Evolutionary conservation across 257 asterid genomes (phyloP).

Genomic region (Plectranthus barbatus): DNA sequence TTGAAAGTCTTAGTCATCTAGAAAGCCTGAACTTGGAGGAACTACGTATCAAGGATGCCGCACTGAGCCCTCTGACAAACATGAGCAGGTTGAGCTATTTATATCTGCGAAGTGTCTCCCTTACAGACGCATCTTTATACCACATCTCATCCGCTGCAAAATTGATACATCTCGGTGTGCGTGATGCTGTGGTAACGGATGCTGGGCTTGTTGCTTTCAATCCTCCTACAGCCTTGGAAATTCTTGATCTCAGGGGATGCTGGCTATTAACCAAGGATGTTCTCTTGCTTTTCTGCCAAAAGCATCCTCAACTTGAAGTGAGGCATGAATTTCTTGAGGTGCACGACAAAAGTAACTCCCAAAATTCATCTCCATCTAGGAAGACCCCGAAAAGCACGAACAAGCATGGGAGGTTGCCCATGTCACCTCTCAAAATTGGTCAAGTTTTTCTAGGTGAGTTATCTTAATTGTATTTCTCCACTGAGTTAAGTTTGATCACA

Average conservation of each 20-base stretch:
- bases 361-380: constrained; percentile 27
- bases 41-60: constrained; percentile 37
- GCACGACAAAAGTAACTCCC: constrained; percentile 19
- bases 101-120: constrained; percentile 43
- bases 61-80: constrained; percentile 46
- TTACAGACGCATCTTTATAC: constrained; percentile 52
- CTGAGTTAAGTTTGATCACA: background rate
- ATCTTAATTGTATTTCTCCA: background rate
- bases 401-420: constrained; percentile 24
- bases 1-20: constrained; percentile 41
- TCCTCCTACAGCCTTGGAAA: constrained; percentile 52
- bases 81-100: constrained; percentile 44
- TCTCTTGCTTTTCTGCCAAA: constrained; percentile 39
- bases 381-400: constrained; percentile 20
- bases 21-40: constrained; percentile 71
- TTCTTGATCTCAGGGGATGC: constrained; percentile 79
- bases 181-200: constrained; percentile 57
- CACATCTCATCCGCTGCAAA: constrained; percentile 31
- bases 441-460: constrained; percentile 44
- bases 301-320: constrained; percentile 51
- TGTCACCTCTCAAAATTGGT: constrained; percentile 19
- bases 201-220: constrained; percentile 42
- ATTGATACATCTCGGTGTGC: constrained; percentile 44
- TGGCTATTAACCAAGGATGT: constrained; percentile 70
- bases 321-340: constrained; percentile 47